A percentile compares a stretch with the other conserved stretches of the same genome.
Evolutionary conservation across 2,329 filamentous ascomycete species (phyloP).

Genomic region (Phaeosphaeria sp.): DNA sequence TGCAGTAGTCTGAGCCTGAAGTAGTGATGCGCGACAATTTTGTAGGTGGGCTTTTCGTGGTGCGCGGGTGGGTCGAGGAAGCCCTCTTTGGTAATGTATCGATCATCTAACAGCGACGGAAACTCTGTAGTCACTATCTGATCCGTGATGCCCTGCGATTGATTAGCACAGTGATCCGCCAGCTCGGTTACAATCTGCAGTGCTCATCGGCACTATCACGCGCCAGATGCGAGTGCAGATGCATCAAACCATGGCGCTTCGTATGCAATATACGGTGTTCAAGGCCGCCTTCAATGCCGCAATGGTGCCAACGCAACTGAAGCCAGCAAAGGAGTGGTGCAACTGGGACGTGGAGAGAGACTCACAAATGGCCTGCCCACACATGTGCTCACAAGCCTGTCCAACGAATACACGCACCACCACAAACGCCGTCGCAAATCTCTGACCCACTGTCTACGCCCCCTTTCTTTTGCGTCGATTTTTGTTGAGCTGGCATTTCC

Average conservation of each 20-base stretch:
- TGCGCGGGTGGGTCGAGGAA: conserved; percentile 68
- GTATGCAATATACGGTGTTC: not conserved
- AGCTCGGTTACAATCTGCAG: not conserved
- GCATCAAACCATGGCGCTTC: not conserved
- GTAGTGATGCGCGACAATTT: conserved; percentile 90
- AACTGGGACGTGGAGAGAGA: conserved; percentile 3
- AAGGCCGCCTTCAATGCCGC: not conserved
- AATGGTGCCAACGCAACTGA: not conserved
- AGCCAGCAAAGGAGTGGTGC: not conserved
- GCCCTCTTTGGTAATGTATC: conserved; percentile 81
- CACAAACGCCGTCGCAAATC: conserved; percentile 87
- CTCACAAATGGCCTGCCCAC: conserved; percentile 84
- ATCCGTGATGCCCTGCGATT: conserved; percentile 74
- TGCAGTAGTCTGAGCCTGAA: conserved; percentile 87
- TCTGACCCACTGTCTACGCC: conserved; percentile 80
- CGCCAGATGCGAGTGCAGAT: not conserved
- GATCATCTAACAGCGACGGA: conserved; percentile 85
- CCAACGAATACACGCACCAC: conserved; percentile 97
- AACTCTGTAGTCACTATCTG: conserved; percentile 96
- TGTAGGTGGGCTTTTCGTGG: conserved; percentile 77
- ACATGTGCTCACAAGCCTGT: conserved; percentile 92
- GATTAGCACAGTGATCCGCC: conserved; percentile 13
- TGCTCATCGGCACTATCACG: not conserved
- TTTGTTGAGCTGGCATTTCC: conserved; percentile 33
- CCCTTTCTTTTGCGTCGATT: conserved; percentile 63